Evolutionary conservation across 768 basidiomycete genomes (phyloP).

Genomic region (Floccularia luteovirens): DNA sequence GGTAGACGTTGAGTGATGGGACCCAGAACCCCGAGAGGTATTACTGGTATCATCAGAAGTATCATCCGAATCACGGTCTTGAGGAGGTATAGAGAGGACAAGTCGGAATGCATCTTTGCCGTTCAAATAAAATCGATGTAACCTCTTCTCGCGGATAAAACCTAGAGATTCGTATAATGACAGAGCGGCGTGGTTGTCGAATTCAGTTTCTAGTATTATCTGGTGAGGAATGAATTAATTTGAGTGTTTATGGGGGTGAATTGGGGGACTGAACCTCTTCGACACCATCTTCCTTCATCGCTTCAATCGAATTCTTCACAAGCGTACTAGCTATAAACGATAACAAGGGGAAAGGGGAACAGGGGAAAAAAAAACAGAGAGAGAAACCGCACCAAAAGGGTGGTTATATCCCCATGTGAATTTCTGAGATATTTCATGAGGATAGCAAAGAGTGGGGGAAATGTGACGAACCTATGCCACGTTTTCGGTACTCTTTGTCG

Average conservation of each 20-base stretch:
- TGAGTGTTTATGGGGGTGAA: constrained; percentile 1
- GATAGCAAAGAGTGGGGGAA: constrained; percentile 25
- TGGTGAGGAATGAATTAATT: constrained; percentile 18
- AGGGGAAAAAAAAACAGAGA: too few relatives aligned
- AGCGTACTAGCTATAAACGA: constrained; percentile 68
- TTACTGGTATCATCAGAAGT: constrained; percentile 21
- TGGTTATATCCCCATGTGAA: constrained; percentile 34
- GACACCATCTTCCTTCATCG: constrained; percentile 77
- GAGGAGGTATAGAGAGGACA: constrained; percentile 49
- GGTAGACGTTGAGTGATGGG: constrained; percentile 2
- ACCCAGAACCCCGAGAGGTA: too few relatives aligned
- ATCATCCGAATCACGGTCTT: constrained; percentile 27
- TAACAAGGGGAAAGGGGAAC: constrained; percentile 23
- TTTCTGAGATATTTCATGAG: constrained; percentile 39
- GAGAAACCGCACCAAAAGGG: constrained; percentile 35
- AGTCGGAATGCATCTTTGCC: constrained; percentile 93
- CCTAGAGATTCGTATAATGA: constrained; percentile 88
- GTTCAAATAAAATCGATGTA: constrained; percentile 94
- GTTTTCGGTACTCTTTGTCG: constrained; percentile 73
- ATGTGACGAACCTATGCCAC: constrained; percentile 76
- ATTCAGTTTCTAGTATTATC: constrained; percentile 95
- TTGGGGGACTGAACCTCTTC: constrained; percentile 65
- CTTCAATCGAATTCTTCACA: constrained; percentile 73
- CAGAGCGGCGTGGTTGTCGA: constrained; percentile 83
- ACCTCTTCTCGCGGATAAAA: constrained; percentile 91